Evolutionary conservation across 345 rosid genomes (phyloP), one percentile per base, ranked within the genome.

Genomic region (Pistacia vera): DNA sequence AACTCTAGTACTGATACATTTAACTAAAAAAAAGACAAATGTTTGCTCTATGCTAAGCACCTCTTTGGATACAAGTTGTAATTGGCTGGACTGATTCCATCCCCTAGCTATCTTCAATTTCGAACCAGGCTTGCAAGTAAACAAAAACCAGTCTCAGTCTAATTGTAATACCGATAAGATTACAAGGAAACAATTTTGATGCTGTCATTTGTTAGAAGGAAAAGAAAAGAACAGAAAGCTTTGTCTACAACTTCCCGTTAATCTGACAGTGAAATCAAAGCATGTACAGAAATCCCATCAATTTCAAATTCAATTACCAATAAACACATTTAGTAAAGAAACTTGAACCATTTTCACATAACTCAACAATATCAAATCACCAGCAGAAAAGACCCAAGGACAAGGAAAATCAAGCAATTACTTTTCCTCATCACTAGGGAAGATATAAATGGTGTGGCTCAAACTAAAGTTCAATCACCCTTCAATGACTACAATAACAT

Each of bases 71-170:
- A 33, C 33, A 30, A 30, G 33, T 30, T 30, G 33, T 30, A 30
- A 30, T 1, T 25, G 25, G 22, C 20, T 7, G 11, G 51, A 49
- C 5, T 2, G 13, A 17, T 36, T 33, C 76, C 60, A 61, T 73
- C 41, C 59, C 48, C 60, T 49, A 12, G 5, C 17, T 1, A 7
- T 36, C 52, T 56, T 36, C 51, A 55, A 58, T 56, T 58, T 30
- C 46, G n/a, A 30, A 58, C 1, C 14, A 20, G 33, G 55, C 66
- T 66, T 73, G 60, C 76, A 73, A 49, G 49, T 18, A 18, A 46
- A 33, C 41, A 17, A 12, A 30, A 72, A 60, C 38, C 54, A 22
- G 25, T 8, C 22, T 44, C 22, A 3, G 33, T 41, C 51, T 11
- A 38, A n/a, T 22, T 6, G 3, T 18, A 41, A 4, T 11, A 13